phyloP scores from a whole-genome alignment of 371 early-diverging fungal species.

The Haplosporangium sp. region DNA sequence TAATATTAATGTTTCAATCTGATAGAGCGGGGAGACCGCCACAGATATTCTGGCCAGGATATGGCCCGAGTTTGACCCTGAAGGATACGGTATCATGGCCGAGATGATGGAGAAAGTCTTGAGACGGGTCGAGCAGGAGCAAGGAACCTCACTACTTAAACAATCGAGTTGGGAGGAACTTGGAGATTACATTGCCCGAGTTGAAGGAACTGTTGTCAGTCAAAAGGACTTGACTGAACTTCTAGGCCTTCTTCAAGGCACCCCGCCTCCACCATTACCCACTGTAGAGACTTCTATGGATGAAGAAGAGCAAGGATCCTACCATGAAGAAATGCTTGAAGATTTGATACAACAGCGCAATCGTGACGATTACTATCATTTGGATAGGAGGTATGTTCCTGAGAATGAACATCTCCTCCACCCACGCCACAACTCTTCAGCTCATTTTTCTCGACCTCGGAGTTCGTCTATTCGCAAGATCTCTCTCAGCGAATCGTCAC shows the following conservation, averaged over 20 bases:
- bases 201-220: constrained; percentile 29
- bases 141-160: constrained; percentile 22
- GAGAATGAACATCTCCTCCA: constrained; percentile 5
- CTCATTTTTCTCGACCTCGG: constrained; percentile 6
- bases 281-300: neutral
- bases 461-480: constrained; percentile 23
- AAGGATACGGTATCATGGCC: constrained; percentile 39
- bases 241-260: constrained; percentile 24
- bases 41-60: constrained; percentile 31
- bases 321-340: neutral
- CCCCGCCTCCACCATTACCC: constrained; percentile 4
- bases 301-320: constrained; percentile 6
- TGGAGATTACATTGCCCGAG: constrained; percentile 20
- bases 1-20: neutral
- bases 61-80: constrained; percentile 48
- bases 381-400: neutral
- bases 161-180: constrained; percentile 29
- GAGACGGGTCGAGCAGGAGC: constrained; percentile 39
- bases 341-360: constrained; percentile 6
- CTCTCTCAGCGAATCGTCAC: constrained; percentile 24
- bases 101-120: constrained; percentile 39
- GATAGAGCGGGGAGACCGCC: constrained; percentile 21
- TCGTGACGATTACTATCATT: constrained; percentile 1
- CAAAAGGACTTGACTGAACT: constrained; percentile 43
- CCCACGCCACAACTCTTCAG: constrained; percentile 24